Evolutionary conservation across 2,329 filamentous ascomycete species (phyloP).

Genomic region (Grosmannia clavigera): DNA sequence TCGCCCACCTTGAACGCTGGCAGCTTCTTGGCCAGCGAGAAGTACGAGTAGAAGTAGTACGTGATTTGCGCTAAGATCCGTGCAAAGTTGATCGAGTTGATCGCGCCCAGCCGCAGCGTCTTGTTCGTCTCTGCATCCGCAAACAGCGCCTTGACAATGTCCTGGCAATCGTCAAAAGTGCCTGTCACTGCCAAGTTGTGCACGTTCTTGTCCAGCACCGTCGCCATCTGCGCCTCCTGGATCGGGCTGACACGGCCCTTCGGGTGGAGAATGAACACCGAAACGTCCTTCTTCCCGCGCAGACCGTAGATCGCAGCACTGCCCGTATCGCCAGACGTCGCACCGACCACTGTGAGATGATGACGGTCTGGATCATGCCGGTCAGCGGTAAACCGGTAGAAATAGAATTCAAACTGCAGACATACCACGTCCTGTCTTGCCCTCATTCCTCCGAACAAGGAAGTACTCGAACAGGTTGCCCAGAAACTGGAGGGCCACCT

Average conservation of each 20-base stretch:
- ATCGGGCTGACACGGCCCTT: slow-evolving; percentile 84
- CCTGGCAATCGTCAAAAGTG: slow-evolving; percentile 95
- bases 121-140: slow-evolving; percentile 74
- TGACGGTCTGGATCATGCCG: slow-evolving; percentile 43
- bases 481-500: slow-evolving; percentile 68
- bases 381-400: not conserved
- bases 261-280: slow-evolving; percentile 87
- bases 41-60: slow-evolving; percentile 96
- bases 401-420: not conserved
- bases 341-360: slow-evolving; percentile 76
- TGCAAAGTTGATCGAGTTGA: slow-evolving; percentile 96
- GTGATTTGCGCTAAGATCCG: slow-evolving; percentile 92
- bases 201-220: slow-evolving; percentile 78
- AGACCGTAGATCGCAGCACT: slow-evolving; percentile 94
- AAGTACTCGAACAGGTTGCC: slow-evolving; percentile 96
- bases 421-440: slow-evolving; percentile 45
- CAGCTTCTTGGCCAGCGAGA: slow-evolving; percentile 55
- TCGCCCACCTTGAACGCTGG: slow-evolving; percentile 50
- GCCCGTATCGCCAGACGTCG: slow-evolving; percentile 80
- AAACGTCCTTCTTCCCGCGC: slow-evolving; percentile 90
- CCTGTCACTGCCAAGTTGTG: slow-evolving; percentile 84
- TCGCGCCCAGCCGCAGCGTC: slow-evolving; percentile 73
- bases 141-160: slow-evolving; percentile 90
- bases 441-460: slow-evolving; percentile 58
- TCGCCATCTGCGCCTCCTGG: slow-evolving; percentile 96